phyloP scores from a whole-genome alignment of 148 eudicot species.

The Linanthus parryae region DNA sequence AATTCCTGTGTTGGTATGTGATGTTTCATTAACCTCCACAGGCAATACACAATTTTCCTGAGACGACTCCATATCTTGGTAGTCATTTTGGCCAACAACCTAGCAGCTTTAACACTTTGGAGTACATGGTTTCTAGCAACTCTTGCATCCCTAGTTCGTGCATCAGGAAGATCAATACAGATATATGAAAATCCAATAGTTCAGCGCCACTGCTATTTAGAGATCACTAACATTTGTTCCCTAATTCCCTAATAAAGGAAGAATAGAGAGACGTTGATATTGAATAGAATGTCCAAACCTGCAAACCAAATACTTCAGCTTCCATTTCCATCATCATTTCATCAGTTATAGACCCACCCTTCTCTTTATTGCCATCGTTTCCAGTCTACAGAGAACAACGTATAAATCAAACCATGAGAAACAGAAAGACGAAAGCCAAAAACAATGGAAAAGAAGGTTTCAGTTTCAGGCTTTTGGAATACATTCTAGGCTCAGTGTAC shows the following conservation, averaged over 20 bases:
- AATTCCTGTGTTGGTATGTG: too few species aligned
- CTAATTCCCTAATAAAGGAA: neutral
- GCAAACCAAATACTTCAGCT: constrained; percentile 82
- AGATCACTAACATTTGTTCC: neutral
- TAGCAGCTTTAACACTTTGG: too few species aligned
- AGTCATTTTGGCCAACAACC: too few species aligned
- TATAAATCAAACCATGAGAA: constrained; percentile 16
- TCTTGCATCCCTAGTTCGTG: neutral
- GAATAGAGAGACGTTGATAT: neutral
- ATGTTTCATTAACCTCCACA: too few species aligned
- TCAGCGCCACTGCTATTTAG: neutral
- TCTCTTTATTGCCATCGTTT: constrained; percentile 25
- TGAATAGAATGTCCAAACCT: constrained; percentile 34
- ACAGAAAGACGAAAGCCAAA: neutral
- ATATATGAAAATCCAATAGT: neutral
- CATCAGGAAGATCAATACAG: neutral
- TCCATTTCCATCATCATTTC: constrained; percentile 91
- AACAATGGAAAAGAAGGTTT: too few species aligned
- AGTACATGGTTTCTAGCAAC: too few species aligned
- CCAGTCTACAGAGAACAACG: constrained; percentile 34
- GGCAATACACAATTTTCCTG: too few species aligned
- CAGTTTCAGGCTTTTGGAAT: constrained; percentile 26
- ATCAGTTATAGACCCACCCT: constrained; percentile 50
- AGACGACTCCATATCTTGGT: too few species aligned
- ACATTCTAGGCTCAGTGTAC: constrained; percentile 26